Percentiles rank a stretch among this genome's conserved stretches.
phyloP scores from a whole-genome alignment of 352 stramenopile species.

The Phytophthora aleatoria region DNA sequence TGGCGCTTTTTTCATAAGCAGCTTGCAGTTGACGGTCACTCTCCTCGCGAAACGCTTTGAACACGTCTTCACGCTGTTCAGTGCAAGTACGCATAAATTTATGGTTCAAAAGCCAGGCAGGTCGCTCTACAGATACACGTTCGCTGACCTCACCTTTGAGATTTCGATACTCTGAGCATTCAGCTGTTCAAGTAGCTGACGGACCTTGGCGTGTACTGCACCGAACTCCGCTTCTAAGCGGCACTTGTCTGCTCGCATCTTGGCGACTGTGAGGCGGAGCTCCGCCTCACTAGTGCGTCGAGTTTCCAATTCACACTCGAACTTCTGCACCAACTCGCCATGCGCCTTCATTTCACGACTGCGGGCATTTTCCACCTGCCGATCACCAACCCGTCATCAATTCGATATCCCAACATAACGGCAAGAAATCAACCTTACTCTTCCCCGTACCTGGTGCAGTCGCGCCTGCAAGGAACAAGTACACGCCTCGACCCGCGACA shows the following conservation, averaged over 20 bases:
- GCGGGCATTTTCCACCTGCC: constrained; percentile 49
- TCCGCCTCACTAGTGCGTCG: constrained; percentile 34
- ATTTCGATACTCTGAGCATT: constrained; percentile 15
- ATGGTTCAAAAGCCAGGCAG: neutral
- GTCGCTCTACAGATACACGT: no score
- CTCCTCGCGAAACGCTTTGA: constrained; percentile 14
- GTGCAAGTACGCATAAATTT: neutral
- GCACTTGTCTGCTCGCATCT: constrained; percentile 47
- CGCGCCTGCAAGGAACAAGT: constrained; percentile 39
- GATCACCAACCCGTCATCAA: neutral
- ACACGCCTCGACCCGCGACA: constrained; percentile 11
- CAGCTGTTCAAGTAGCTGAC: constrained; percentile 22
- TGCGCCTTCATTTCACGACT: constrained; percentile 57
- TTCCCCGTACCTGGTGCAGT: constrained; percentile 41
- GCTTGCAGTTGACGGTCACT: constrained; percentile 17
- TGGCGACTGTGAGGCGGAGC: constrained; percentile 45
- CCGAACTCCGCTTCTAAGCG: constrained; percentile 46
- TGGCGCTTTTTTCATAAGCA: constrained; percentile 9
- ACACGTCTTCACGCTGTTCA: constrained; percentile 12
- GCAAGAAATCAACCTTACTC: neutral
- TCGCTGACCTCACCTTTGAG: constrained; percentile 16
- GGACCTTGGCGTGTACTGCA: constrained; percentile 20
- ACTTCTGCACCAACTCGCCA: constrained; percentile 36
- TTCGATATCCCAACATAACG: neutral
- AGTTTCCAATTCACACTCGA: constrained; percentile 42